Evolutionary conservation across 192 early-diverging fungal genomes (phyloP), one percentile per base, ranked within the genome.

Genomic region (Coemansia sp.): DNA sequence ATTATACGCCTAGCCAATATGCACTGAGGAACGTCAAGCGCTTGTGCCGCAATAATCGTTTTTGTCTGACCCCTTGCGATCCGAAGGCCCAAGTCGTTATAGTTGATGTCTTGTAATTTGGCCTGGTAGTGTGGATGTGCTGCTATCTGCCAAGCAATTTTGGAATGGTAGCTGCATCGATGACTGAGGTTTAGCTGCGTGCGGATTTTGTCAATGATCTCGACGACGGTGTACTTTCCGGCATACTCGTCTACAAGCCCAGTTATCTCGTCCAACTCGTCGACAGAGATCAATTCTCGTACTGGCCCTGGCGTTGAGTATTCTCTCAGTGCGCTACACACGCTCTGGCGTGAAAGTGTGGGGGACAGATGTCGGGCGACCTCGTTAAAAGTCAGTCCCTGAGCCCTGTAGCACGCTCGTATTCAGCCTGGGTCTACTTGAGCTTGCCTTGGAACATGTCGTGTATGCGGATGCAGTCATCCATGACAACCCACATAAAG

Each of bases 401-500:
- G 29, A 7, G 38, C 37, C 9, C 42, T 5, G 27, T 10, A 10
- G 61, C 42, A 15, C 23, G 7, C 21, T 27, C 32, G 1, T 29
- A 21, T 3, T 50, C n/a, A 21, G 60, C 58, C 3, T 25, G 17
- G 0, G 70, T 72, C 63, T 57, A 66, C 6, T 39, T n/a, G 10
- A 72, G 38, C 3, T 65, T 38, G 15, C 70, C 70, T 0, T 23
- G 10, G 17, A 61, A 31, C 46, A 66, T 2, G 25, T 50, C 38
- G 36, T 34, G 23, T 46, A 72, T 61, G 31, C 31, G 29, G 38
- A 42, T 23, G 45, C 70, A 72, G 64, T 72, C 70, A 5, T 61
- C 34, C 5, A 29, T 44, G 17, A 48, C 64, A 1, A 62, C 59
- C 70, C 70, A 72, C 70, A 72, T 58, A 25, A 62, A 72, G 53